phyloP scores from a whole-genome alignment of 371 early-diverging fungal genomes.

The Mortierella sp. region DNA sequence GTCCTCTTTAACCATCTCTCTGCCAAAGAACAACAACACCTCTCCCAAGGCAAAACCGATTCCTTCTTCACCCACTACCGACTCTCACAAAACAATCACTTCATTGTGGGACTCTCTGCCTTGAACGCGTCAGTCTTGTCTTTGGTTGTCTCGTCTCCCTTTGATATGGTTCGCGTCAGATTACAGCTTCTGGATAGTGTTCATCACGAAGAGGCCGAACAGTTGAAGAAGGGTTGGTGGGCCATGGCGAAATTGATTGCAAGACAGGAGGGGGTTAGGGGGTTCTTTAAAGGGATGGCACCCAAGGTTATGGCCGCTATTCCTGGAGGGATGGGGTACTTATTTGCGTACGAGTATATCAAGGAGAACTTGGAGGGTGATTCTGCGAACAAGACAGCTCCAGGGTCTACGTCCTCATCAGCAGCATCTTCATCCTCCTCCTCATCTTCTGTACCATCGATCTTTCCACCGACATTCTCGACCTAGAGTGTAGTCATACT shows the following conservation, averaged over 20 bases:
- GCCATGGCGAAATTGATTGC: constrained; percentile 54
- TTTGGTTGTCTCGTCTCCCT: constrained; percentile 38
- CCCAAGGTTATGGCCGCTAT: constrained; percentile 53
- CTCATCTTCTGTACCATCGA: constrained; percentile 11
- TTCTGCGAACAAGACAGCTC: not conserved
- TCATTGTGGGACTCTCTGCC: constrained; percentile 51
- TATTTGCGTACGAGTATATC: constrained; percentile 55
- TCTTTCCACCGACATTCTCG: constrained; percentile 38
- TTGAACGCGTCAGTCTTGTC: constrained; percentile 39
- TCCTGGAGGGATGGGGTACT: constrained; percentile 48
- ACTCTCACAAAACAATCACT: constrained; percentile 40
- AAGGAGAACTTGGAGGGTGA: constrained; percentile 47
- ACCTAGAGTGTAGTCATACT: not conserved
- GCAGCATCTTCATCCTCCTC: constrained; percentile 11
- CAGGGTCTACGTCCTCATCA: not conserved
- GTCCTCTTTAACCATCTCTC: constrained; percentile 36
- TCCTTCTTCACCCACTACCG: constrained; percentile 45
- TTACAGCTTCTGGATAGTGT: constrained; percentile 47
- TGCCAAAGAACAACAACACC: constrained; percentile 35
- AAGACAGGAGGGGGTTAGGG: constrained; percentile 47
- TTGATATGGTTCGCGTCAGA: constrained; percentile 57
- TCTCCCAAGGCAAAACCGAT: constrained; percentile 26
- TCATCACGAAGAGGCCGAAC: constrained; percentile 42
- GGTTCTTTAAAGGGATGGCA: constrained; percentile 55
- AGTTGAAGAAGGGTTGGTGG: constrained; percentile 54